Percentiles rank a stretch among this genome's conserved stretches.
Evolutionary conservation across 495 filamentous ascomycete species (phyloP).

Genomic region (Aspergillus conjunctus): DNA sequence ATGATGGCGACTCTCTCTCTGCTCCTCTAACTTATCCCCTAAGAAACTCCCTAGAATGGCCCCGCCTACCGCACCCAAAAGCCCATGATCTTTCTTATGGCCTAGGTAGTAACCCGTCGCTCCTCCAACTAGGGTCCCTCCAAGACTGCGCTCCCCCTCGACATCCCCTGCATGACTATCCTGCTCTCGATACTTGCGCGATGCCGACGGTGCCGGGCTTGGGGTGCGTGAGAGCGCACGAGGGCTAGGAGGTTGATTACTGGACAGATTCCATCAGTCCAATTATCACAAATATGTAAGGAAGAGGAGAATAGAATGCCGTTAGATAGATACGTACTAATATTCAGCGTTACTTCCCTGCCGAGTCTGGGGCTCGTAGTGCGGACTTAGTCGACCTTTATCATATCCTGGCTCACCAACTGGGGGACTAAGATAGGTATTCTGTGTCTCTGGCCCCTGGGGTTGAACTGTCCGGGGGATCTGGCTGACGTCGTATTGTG

Average conservation of each 20-base stretch:
- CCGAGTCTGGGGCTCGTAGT: constrained; percentile 8
- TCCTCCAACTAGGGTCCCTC: constrained; percentile 47
- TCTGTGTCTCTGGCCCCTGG: neutral
- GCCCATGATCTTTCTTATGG: constrained; percentile 49
- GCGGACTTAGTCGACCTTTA: constrained; percentile 14
- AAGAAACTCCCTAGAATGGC: constrained; percentile 51
- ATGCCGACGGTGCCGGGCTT: neutral
- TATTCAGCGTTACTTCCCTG: constrained; percentile 31
- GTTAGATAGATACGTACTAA: constrained; percentile 21
- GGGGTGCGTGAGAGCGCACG: neutral
- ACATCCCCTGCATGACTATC: constrained; percentile 14
- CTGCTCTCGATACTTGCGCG: constrained; percentile 13
- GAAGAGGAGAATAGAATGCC: neutral
- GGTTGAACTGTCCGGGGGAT: constrained; percentile 11
- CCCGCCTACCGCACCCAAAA: constrained; percentile 52
- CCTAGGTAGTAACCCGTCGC: constrained; percentile 50
- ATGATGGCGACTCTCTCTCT: neutral
- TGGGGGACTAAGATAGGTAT: constrained; percentile 14
- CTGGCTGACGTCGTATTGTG: constrained; percentile 18
- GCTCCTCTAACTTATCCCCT: constrained; percentile 44
- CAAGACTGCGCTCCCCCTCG: constrained; percentile 41
- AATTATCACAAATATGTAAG: neutral
- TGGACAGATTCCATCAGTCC: neutral
- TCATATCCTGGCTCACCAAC: constrained; percentile 1
- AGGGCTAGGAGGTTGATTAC: constrained; percentile 4